These are phyloP conservation scores for Leptographium lundbergii DNA, from an alignment of 2,329 filamentous ascomycete species.

Conservation along the genomic window DNA sequence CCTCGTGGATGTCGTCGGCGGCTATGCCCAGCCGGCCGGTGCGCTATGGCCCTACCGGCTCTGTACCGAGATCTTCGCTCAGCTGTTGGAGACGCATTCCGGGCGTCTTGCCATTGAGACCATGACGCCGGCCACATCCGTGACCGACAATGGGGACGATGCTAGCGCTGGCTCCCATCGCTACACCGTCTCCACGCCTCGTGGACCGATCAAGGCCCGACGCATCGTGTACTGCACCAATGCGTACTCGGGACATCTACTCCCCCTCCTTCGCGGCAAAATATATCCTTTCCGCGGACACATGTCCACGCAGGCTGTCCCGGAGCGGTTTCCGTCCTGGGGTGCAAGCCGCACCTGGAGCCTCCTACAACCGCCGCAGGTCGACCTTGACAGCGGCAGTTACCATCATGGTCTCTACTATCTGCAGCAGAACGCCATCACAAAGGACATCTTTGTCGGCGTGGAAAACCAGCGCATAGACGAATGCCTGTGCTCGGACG, in stretches of 20 bases:
- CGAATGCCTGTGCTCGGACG: constrained; percentile 6
- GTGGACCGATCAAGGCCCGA: constrained; percentile 21
- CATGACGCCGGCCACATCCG: constrained; percentile 17
- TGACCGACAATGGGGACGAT: neutral
- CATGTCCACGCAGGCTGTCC: constrained; percentile 28
- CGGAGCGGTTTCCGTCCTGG: constrained; percentile 10
- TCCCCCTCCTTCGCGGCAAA: constrained; percentile 23
- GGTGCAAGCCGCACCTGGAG: constrained; percentile 11
- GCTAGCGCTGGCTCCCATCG: constrained; percentile 13
- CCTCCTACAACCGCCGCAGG: neutral
- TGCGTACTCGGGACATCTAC: constrained; percentile 25
- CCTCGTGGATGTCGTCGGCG: constrained; percentile 1
- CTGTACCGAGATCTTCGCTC: constrained; percentile 20
- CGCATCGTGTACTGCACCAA: constrained; percentile 31
- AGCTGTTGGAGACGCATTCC: constrained; percentile 16
- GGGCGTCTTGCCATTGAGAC: constrained; percentile 10
- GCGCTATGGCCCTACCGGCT: constrained; percentile 27
- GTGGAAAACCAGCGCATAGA: constrained; percentile 4
- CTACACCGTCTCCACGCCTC: constrained; percentile 18
- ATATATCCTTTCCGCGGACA: constrained; percentile 26
- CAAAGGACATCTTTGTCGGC: constrained; percentile 8
- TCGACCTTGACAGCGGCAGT: neutral
- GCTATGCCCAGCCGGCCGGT: constrained; percentile 16
- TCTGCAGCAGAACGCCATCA: constrained; percentile 5
- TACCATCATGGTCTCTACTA: constrained; percentile 8